These are phyloP conservation scores for Aspergillus quadricinctus DNA, from an alignment of 2,329 filamentous ascomycete species.

Conservation along the genomic window DNA sequence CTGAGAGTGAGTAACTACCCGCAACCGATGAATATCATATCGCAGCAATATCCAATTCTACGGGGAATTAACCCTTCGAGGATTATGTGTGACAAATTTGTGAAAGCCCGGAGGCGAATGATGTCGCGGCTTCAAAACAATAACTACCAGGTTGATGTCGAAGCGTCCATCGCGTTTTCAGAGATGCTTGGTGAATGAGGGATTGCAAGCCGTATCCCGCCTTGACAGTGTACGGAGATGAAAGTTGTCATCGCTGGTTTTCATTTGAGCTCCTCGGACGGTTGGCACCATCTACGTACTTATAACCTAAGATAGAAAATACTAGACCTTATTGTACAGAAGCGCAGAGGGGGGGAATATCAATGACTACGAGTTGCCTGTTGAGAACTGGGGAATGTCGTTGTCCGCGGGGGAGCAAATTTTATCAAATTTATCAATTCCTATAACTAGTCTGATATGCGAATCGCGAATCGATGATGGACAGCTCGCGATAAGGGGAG, in stretches of 20 bases:
- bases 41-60: constrained; percentile 9
- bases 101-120: neutral
- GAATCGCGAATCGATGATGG: neutral
- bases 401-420: neutral
- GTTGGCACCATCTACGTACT: neutral
- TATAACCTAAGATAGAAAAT: too few relatives aligned
- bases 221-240: neutral
- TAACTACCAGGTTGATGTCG: neutral
- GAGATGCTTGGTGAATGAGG: neutral
- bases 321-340: neutral
- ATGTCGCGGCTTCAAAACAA: constrained; percentile 8
- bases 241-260: neutral
- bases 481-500: too few relatives aligned
- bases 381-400: neutral
- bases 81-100: neutral
- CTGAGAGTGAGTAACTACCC: too few relatives aligned
- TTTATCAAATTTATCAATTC: neutral
- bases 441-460: neutral
- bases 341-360: neutral
- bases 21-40: neutral
- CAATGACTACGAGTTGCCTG: neutral
- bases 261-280: neutral
- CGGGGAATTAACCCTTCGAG: constrained; percentile 3
- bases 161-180: neutral
- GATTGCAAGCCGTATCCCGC: neutral